A percentile compares a stretch with the other conserved stretches of the same genome.
Evolutionary conservation across 2,329 filamentous ascomycete species (phyloP).

Genomic region (Fusarium sp.): DNA sequence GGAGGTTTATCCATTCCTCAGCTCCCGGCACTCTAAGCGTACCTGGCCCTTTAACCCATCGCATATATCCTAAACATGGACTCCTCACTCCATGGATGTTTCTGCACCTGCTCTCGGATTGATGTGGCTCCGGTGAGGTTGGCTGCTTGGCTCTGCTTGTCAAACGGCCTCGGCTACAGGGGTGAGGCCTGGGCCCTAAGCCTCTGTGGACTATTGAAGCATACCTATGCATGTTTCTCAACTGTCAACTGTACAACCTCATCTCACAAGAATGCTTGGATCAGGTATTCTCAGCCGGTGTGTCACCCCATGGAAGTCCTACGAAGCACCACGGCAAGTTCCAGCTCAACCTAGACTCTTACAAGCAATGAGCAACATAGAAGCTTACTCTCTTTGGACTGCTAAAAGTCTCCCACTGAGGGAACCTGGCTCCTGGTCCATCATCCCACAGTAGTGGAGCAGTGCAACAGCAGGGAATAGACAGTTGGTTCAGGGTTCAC

Average conservation of each 20-base stretch:
- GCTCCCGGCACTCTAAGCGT: constrained; percentile 21
- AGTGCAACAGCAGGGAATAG: constrained; percentile 19
- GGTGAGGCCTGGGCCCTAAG: constrained; percentile 15
- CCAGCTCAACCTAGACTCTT: constrained; percentile 21
- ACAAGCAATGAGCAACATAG: not conserved
- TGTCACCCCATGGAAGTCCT: constrained; percentile 28
- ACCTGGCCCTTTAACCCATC: constrained; percentile 3
- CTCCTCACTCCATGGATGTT: constrained; percentile 7
- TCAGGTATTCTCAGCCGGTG: not conserved
- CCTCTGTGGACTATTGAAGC: constrained; percentile 21
- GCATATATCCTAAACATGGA: constrained; percentile 9
- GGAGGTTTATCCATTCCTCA: constrained; percentile 41
- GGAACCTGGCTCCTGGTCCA: constrained; percentile 25
- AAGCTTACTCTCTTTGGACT: not conserved
- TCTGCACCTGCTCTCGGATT: constrained; percentile 16
- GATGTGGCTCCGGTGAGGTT: constrained; percentile 15
- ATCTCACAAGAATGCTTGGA: not conserved
- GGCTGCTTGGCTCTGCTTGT: constrained; percentile 3
- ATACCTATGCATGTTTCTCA: not conserved
- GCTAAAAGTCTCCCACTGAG: constrained; percentile 1
- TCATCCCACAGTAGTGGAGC: constrained; percentile 38
- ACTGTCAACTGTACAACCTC: constrained; percentile 9
- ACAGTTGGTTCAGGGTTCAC: constrained; percentile 20
- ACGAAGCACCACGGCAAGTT: constrained; percentile 10
- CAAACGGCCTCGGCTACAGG: constrained; percentile 7